Percentiles rank a stretch among this genome's conserved stretches.
phyloP scores from a whole-genome alignment of 192 early-diverging fungal species.

The Coemansia sp. region DNA sequence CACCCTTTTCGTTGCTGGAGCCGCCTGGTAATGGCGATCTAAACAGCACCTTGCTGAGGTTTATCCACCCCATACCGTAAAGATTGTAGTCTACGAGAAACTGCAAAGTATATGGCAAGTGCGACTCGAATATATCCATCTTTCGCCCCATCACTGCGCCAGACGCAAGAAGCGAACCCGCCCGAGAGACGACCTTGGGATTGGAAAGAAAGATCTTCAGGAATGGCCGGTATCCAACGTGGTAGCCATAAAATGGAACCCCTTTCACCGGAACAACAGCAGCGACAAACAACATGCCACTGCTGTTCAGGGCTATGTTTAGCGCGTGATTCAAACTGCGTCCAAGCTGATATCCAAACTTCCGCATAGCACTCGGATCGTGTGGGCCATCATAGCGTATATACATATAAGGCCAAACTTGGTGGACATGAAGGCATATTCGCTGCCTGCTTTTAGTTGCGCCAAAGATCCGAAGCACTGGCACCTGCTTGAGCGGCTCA shows the following conservation, averaged over 20 bases:
- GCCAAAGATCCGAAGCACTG: constrained; percentile 82
- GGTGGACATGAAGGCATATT: constrained; percentile 82
- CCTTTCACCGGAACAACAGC: constrained; percentile 78
- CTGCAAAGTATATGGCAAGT: constrained; percentile 81
- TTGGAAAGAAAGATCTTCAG: constrained; percentile 77
- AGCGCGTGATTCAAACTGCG: constrained; percentile 73
- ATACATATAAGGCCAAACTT: constrained; percentile 82
- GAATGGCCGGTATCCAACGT: constrained; percentile 66
- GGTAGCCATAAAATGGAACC: constrained; percentile 88
- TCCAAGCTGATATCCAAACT: constrained; percentile 35
- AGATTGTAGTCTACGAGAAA: constrained; percentile 87
- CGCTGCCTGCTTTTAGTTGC: constrained; percentile 69
- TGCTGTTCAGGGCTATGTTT: constrained; percentile 47
- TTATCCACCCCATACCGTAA: constrained; percentile 83
- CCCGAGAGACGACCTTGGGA: constrained; percentile 60
- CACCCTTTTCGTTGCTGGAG: neutral
- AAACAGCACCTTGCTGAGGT: constrained; percentile 54
- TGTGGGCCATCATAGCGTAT: constrained; percentile 61
- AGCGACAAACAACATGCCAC: constrained; percentile 52
- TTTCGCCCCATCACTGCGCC: constrained; percentile 72
- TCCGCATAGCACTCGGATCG: constrained; percentile 16
- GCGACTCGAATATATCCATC: constrained; percentile 80
- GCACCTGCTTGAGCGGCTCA: constrained; percentile 36
- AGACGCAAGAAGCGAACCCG: constrained; percentile 66
- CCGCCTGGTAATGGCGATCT: constrained; percentile 32